These are phyloP conservation scores for Wickerhamiella sorbophila DNA, from an alignment of 805 yeast genomes.

Conservation along the genomic window DNA sequence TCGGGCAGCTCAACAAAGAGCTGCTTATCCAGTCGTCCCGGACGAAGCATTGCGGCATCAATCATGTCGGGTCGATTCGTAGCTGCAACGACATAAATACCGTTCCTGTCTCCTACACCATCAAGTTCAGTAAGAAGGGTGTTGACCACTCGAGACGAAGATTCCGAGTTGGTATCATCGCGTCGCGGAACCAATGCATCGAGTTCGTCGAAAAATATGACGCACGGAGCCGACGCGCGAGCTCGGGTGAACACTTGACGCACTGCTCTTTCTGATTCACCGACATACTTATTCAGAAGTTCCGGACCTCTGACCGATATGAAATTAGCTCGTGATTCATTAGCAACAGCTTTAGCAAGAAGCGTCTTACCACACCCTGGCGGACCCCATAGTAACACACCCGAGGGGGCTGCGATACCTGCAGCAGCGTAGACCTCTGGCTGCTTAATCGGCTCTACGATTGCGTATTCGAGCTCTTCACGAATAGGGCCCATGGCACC, in stretches of 20 bases:
- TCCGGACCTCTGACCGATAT: constrained; percentile 96
- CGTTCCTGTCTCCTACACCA: constrained; percentile 83
- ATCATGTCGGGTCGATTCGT: constrained; percentile 97
- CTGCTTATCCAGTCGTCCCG: constrained; percentile 90
- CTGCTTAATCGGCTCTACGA: constrained; percentile 87
- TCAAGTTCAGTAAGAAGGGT: constrained; percentile 88
- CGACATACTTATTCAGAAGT: constrained; percentile 83
- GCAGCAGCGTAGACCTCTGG: constrained; percentile 83
- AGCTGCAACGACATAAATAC: constrained; percentile 91
- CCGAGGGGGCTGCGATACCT: constrained; percentile 94
- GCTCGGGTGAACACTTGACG: constrained; percentile 90
- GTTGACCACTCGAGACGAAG: constrained; percentile 86
- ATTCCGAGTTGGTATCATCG: constrained; percentile 75
- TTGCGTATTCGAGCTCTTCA: constrained; percentile 89
- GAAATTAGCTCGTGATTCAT: constrained; percentile 91
- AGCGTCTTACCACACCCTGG: constrained; percentile 98
- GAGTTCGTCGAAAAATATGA: constrained; percentile 87
- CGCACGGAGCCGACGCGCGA: constrained; percentile 84
- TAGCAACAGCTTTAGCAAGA: constrained; percentile 94
- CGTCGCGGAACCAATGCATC: constrained; percentile 94
- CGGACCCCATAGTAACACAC: constrained; percentile 97
- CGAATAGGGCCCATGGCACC: constrained; percentile 77
- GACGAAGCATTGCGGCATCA: constrained; percentile 95
- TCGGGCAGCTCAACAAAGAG: constrained; percentile 81
- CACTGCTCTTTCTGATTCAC: constrained; percentile 89